phyloP scores from a whole-genome alignment of 2,329 filamentous ascomycete species.

The Calonectria pteridis region DNA sequence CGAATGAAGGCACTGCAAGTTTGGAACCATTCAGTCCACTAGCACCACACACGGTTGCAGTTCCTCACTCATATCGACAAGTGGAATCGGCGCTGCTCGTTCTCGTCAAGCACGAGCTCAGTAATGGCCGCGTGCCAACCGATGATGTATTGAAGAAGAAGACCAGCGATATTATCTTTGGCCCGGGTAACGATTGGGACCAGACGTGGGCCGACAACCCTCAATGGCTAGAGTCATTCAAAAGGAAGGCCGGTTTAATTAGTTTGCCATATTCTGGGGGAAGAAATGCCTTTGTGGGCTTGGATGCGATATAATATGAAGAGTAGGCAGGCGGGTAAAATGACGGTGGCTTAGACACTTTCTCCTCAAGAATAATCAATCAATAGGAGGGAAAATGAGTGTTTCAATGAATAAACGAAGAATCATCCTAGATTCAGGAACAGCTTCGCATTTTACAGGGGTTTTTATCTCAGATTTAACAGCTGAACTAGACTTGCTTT shows the following conservation, averaged over 20 bases:
- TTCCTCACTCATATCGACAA: slow-evolving; percentile 14
- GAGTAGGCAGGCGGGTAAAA: background rate
- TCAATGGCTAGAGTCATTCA: slow-evolving; percentile 11
- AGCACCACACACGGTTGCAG: background rate
- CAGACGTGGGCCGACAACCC: slow-evolving; percentile 18
- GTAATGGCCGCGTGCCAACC: slow-evolving; percentile 12
- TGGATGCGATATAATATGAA: background rate
- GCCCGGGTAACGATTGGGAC: slow-evolving; percentile 18
- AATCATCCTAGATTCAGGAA: too few species aligned
- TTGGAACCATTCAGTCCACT: background rate
- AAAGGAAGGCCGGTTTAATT: slow-evolving; percentile 17
- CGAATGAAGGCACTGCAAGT: background rate
- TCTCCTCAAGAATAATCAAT: too few species aligned
- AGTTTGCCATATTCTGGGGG: slow-evolving; percentile 1
- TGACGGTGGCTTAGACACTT: background rate
- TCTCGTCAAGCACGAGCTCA: slow-evolving; percentile 4
- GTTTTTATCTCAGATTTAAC: too few species aligned
- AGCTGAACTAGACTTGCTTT: too few species aligned
- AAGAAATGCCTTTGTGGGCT: slow-evolving; percentile 16
- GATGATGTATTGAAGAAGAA: slow-evolving; percentile 4
- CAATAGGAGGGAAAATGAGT: too few species aligned
- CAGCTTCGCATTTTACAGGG: too few species aligned
- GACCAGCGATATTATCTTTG: slow-evolving; percentile 17
- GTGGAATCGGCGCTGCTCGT: slow-evolving; percentile 5
- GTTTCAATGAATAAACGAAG: too few species aligned